phyloP scores from a whole-genome alignment of 192 early-diverging fungal genomes.

The Linnemannia schmuckeri region DNA sequence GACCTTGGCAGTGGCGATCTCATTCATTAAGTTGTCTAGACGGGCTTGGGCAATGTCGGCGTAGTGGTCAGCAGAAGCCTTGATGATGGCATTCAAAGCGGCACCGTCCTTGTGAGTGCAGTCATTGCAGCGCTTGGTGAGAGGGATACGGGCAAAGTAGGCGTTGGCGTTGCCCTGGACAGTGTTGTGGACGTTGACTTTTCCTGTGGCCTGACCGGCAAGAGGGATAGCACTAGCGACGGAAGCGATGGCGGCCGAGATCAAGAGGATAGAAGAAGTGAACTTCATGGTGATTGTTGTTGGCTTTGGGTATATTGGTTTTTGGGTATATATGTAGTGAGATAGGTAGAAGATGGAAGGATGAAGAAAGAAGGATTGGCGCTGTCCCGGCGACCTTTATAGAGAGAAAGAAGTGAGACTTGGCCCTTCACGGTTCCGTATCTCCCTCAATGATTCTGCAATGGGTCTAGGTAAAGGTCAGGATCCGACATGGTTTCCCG shows the following conservation, averaged over 20 bases:
- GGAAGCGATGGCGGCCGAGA: slow-evolving; percentile 28
- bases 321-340: background rate
- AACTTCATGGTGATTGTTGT: slow-evolving; percentile 21
- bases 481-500: background rate
- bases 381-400: background rate
- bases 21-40: slow-evolving; percentile 17
- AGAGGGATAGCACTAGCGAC: slow-evolving; percentile 9
- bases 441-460: background rate
- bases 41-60: slow-evolving; percentile 7
- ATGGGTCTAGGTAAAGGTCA: background rate
- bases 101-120: background rate
- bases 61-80: slow-evolving; percentile 16
- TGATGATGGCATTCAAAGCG: slow-evolving; percentile 19
- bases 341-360: no score
- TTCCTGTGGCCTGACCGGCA: background rate
- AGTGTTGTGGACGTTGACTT: background rate
- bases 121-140: background rate
- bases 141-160: slow-evolving; percentile 15
- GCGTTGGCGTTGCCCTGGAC: slow-evolving; percentile 7
- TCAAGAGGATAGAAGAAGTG: slow-evolving; percentile 19
- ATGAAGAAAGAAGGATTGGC: background rate
- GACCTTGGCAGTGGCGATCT: slow-evolving; percentile 14
- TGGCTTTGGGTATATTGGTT: background rate
- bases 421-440: background rate
- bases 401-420: background rate